Evolutionary conservation across 805 yeast species (phyloP).

Genomic region (Metschnikowia continentalis): DNA sequence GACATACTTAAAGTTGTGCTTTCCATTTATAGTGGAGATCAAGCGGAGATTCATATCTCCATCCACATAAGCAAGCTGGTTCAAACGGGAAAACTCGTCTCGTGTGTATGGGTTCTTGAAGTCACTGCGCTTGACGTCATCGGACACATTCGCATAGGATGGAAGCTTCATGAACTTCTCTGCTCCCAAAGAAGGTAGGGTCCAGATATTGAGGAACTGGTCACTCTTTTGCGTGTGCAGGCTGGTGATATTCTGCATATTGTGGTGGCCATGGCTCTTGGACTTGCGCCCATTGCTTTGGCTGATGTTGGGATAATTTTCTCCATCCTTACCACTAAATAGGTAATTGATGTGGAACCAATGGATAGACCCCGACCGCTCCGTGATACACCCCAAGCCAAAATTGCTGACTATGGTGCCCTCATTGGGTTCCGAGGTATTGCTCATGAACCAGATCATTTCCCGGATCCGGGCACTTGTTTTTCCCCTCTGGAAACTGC

Average conservation of each 20-base stretch:
- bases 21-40: slow-evolving; percentile 37
- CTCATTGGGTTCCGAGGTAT: slow-evolving; percentile 14
- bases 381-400: slow-evolving; percentile 51
- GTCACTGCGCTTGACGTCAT: not conserved
- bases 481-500: slow-evolving; percentile 59
- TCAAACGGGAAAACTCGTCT: slow-evolving; percentile 3
- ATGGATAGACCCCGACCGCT: slow-evolving; percentile 56
- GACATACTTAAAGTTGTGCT: slow-evolving; percentile 35
- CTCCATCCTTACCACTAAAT: slow-evolving; percentile 27
- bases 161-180: slow-evolving; percentile 27
- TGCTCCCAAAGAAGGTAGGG: slow-evolving; percentile 37
- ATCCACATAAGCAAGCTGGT: slow-evolving; percentile 34
- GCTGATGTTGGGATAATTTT: slow-evolving; percentile 27
- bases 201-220: slow-evolving; percentile 41
- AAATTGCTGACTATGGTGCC: slow-evolving; percentile 25
- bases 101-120: not conserved
- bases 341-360: slow-evolving; percentile 50
- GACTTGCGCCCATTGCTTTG: slow-evolving; percentile 6
- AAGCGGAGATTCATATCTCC: slow-evolving; percentile 27
- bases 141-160: slow-evolving; percentile 10
- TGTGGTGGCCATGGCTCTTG: too few relatives aligned
- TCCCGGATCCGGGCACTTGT: slow-evolving; percentile 52
- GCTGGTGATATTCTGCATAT: too few relatives aligned
- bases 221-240: not conserved
- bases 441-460: slow-evolving; percentile 50